Evolutionary conservation across 768 basidiomycete genomes (phyloP).

Genomic region (Pisolithus orientalis): DNA sequence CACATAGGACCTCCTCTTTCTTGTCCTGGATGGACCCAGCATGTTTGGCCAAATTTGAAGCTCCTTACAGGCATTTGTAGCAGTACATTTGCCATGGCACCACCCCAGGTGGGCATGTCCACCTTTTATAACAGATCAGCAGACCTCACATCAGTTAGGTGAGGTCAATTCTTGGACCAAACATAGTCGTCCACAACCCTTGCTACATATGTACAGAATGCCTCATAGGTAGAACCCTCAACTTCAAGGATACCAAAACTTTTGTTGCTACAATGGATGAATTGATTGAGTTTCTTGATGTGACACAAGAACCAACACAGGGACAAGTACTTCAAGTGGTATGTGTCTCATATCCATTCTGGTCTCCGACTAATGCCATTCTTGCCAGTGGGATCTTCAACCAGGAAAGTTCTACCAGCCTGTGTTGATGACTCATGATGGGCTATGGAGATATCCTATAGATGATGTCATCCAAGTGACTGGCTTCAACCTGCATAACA

Average conservation of each 20-base stretch:
- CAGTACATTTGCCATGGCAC: neutral
- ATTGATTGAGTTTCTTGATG: slow-evolving; percentile 14
- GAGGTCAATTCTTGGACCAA: neutral
- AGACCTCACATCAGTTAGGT: neutral
- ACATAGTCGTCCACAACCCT: neutral
- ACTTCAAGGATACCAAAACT: slow-evolving; percentile 1
- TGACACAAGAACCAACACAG: slow-evolving; percentile 4
- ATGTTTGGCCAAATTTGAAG: slow-evolving; percentile 5
- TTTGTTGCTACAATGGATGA: slow-evolving; percentile 4
- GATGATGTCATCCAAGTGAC: slow-evolving; percentile 4
- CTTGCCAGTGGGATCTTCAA: neutral
- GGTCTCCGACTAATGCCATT: neutral
- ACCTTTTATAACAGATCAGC: no score
- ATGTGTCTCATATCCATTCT: neutral
- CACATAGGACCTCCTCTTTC: neutral
- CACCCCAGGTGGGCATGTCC: slow-evolving; percentile 1
- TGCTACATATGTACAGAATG: slow-evolving; percentile 11
- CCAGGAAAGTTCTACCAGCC: slow-evolving; percentile 2
- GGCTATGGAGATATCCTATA: slow-evolving; percentile 5
- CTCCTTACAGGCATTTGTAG: neutral
- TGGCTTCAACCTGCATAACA: slow-evolving; percentile 5
- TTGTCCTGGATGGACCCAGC: neutral
- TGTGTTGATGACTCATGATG: neutral
- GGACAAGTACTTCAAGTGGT: slow-evolving; percentile 14
- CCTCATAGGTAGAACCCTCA: neutral